Evolutionary conservation across 2,329 filamentous ascomycete genomes (phyloP).

Genomic region (Neofusicoccum kwambonambiense): DNA sequence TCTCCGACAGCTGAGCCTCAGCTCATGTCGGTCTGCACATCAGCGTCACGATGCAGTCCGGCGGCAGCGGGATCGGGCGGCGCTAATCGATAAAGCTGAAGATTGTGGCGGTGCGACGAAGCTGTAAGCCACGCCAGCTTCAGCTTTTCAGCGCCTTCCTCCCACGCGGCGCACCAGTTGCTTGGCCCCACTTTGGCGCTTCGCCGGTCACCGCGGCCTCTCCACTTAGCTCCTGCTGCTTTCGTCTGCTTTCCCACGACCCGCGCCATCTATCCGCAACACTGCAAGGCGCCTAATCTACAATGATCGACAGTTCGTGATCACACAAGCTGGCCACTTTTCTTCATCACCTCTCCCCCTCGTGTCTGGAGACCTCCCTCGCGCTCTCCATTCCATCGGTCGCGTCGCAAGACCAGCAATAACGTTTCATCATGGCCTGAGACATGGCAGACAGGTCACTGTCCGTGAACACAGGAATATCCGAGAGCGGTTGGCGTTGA

Average conservation of each 20-base stretch:
- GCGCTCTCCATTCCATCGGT: background rate
- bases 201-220: too few species aligned
- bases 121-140: background rate
- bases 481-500: too few species aligned
- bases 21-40: background rate
- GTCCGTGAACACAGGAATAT: too few species aligned
- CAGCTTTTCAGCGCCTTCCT: too few species aligned
- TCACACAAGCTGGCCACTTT: background rate
- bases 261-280: background rate
- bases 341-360: background rate
- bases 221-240: too few species aligned
- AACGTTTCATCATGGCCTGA: background rate
- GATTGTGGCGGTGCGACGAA: background rate
- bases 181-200: too few species aligned
- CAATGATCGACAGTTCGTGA: background rate
- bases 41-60: background rate
- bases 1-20: background rate
- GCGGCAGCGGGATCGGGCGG: background rate
- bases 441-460: too few species aligned
- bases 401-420: background rate
- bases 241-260: background rate
- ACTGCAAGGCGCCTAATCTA: background rate
- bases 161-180: background rate
- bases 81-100: background rate
- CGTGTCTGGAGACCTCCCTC: background rate